Base-by-base conservation (phyloP, 2,329 filamentous ascomycete genomes). In the Lachnellula arida region DNA sequence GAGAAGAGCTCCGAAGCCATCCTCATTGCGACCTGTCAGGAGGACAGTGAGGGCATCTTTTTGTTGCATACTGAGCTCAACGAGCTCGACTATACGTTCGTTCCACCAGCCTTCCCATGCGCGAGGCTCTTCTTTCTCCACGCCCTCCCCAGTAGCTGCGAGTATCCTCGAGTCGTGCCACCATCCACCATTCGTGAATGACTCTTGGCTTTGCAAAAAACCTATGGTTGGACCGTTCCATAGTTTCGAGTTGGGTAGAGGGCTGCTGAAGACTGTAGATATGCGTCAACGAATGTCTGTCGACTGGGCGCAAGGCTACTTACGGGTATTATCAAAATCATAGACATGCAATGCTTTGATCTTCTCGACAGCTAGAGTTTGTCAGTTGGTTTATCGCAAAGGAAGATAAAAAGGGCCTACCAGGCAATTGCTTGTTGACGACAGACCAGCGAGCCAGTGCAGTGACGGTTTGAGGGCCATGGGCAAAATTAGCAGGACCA, bases 31-130 rank as follows among this genome's bases (percentile, higher is more conserved):
- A 25, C 94, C 94, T 0, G 94, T 99, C 60, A 99, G 78, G 11
- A 97, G 81, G 44, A 99, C 86, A 50, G 84, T 90, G 39, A 97
- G 76, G 0, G 89, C 88, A 68, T 95, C 91, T 60, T 90, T 88
- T 69, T 97, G 90, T 68, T 88, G 75, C 77, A 89, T 89, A 70
- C 87, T 92, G 54, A 97, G 76, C 66, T 81, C 79, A 42, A 95
- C 91, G 32, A 97, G 81, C 65, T 91, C 82, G 53, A 84, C 86
- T 57, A 99, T 86, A 65, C 88, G 85, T 69, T 97, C 93, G 68
- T 97, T 97, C 94, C 94, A 99, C 88, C 90, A 97, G 37, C 91
- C 91, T 55, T 88, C 77, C 93, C 93, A 99, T 9, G 82, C 92
- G 23, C 85, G 84, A 43, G 81, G 77, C 71, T 97, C 92, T 73